phyloP scores from a whole-genome alignment of 2,329 filamentous ascomycete species.

The Fusarium drepaniforme region DNA sequence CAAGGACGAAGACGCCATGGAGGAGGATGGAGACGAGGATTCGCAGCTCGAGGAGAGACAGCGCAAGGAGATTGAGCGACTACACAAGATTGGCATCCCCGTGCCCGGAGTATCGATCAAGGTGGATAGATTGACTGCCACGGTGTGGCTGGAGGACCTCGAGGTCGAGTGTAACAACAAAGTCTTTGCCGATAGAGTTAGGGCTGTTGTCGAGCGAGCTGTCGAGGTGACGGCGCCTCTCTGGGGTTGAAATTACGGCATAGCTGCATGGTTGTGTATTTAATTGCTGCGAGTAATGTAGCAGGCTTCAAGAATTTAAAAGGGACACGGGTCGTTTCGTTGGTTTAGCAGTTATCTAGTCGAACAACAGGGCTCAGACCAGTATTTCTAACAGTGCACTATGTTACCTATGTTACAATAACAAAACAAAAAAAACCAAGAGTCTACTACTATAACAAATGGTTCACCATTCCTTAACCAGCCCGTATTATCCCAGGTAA shows the following conservation, averaged over 20 bases:
- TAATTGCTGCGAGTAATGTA: background rate
- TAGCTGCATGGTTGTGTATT: background rate
- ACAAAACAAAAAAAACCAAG: slow-evolving; percentile 46
- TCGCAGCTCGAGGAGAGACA: slow-evolving; percentile 67
- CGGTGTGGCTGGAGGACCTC: slow-evolving; percentile 91
- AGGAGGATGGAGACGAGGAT: slow-evolving; percentile 52
- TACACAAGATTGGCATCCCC: slow-evolving; percentile 88
- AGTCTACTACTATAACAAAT: slow-evolving; percentile 46
- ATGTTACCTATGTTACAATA: slow-evolving; percentile 49
- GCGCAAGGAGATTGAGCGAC: slow-evolving; percentile 78
- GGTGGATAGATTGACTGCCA: slow-evolving; percentile 88
- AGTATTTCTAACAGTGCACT: slow-evolving; percentile 41
- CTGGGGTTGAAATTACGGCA: slow-evolving; percentile 59
- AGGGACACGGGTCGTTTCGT: background rate
- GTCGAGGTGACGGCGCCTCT: slow-evolving; percentile 88
- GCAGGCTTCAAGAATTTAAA: background rate
- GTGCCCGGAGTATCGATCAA: slow-evolving; percentile 90
- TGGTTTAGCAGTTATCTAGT: background rate
- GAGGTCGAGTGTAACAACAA: slow-evolving; percentile 89
- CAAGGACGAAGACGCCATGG: slow-evolving; percentile 51
- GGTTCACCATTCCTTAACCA: slow-evolving; percentile 16
- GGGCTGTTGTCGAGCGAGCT: slow-evolving; percentile 89
- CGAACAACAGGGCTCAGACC: slow-evolving; percentile 20
- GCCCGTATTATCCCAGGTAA: slow-evolving; percentile 59
- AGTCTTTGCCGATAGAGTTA: slow-evolving; percentile 84